These are phyloP conservation scores for Cantharellus anzutake DNA, from an alignment of 768 basidiomycete genomes.

Conservation along the genomic window DNA sequence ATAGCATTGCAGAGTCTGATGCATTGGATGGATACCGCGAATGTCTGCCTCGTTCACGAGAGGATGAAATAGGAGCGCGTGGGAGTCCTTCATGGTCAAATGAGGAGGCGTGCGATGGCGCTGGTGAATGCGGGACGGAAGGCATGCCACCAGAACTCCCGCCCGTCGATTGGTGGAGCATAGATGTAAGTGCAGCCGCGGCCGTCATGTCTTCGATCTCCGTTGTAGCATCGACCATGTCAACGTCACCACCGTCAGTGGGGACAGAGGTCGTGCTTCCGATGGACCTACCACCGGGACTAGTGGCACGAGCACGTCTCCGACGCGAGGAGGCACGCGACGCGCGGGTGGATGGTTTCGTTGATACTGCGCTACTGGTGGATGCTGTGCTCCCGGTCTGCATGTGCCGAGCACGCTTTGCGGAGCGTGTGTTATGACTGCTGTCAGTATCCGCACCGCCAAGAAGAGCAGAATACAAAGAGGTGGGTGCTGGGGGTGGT, in stretches of 20 bases:
- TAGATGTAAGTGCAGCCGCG: conserved; percentile 9
- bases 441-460: conserved; percentile 1
- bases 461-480: conserved; percentile 9
- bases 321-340: conserved; percentile 1
- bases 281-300: not conserved
- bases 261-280: not conserved
- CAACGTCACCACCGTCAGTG: not conserved
- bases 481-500: conserved; percentile 6
- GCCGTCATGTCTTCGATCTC: conserved; percentile 9
- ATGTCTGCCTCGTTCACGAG: not conserved
- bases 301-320: not conserved
- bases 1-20: not conserved
- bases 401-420: conserved; percentile 8
- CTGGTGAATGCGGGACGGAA: not conserved
- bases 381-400: not conserved
- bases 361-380: not conserved
- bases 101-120: conserved; percentile 4
- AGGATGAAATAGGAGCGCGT: not conserved
- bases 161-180: conserved; percentile 5
- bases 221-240: not conserved
- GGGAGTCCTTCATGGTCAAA: not conserved
- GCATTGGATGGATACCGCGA: not conserved
- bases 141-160: not conserved
- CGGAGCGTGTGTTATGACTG: not conserved
- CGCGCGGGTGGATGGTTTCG: not conserved